These are phyloP conservation scores for Magnusiomyces magnusii DNA, from an alignment of 1,139 yeast genomes.

Conservation along the genomic window DNA sequence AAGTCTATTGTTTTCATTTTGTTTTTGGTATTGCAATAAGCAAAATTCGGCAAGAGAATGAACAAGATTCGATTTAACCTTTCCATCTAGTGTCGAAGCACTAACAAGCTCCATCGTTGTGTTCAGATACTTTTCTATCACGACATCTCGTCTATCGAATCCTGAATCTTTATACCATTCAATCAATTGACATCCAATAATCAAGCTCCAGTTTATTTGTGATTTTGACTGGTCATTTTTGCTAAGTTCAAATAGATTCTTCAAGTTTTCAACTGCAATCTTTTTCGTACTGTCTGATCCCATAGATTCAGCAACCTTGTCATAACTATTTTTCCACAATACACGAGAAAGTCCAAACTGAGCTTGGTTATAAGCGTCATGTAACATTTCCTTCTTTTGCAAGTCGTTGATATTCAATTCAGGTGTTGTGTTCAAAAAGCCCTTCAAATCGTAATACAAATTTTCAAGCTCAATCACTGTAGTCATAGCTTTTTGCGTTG, in stretches of 20 bases:
- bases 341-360: neutral
- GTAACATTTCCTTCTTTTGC: neutral
- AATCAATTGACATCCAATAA: conserved; percentile 10
- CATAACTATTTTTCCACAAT: neutral
- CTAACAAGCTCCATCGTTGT: conserved; percentile 17
- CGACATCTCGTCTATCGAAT: conserved; percentile 9
- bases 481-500: conserved; percentile 18
- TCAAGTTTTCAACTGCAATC: neutral
- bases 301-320: neutral
- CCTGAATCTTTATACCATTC: conserved; percentile 16
- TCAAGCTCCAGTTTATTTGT: conserved; percentile 7
- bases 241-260: neutral
- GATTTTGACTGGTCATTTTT: neutral
- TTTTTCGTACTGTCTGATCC: neutral
- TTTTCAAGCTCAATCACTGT: conserved; percentile 14
- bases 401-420: neutral
- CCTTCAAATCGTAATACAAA: neutral
- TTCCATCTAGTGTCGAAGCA: conserved; percentile 20
- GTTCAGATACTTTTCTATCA: conserved; percentile 12
- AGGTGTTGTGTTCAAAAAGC: neutral
- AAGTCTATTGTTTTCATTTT: conserved; percentile 35
- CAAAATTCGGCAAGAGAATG: conserved; percentile 69
- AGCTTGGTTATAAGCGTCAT: neutral
- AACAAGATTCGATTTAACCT: conserved; percentile 40
- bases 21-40: conserved; percentile 51